A percentile compares a stretch with the other conserved stretches of the same genome.
These are phyloP conservation scores for Daedalea quercina DNA, from an alignment of 768 basidiomycete genomes.

Conservation along the genomic window DNA sequence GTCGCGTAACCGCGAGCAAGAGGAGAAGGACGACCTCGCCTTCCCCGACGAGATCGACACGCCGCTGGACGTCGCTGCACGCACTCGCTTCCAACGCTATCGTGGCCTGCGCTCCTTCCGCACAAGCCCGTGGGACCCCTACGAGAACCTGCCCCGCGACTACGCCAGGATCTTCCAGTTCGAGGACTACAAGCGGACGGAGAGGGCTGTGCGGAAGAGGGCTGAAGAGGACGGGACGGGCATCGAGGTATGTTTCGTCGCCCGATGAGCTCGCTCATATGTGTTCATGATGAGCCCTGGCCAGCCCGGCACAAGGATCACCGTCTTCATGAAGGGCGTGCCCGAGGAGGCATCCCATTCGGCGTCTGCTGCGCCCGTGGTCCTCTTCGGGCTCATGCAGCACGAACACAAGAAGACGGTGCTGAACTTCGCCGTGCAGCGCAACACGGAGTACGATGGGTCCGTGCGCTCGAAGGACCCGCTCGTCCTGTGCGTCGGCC, in stretches of 20 bases:
- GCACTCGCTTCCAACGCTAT: slow-evolving; percentile 83
- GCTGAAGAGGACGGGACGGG: slow-evolving; percentile 53
- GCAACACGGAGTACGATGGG: slow-evolving; percentile 90
- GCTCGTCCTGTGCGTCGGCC: slow-evolving; percentile 82
- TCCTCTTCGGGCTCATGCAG: slow-evolving; percentile 77
- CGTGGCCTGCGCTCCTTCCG: slow-evolving; percentile 89
- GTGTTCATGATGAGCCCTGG: neutral
- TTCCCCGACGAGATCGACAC: slow-evolving; percentile 98
- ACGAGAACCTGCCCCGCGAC: slow-evolving; percentile 89
- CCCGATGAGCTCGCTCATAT: too few relatives aligned
- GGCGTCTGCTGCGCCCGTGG: slow-evolving; percentile 40
- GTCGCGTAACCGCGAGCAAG: slow-evolving; percentile 49
- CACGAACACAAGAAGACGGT: slow-evolving; percentile 97
- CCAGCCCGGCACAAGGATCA: slow-evolving; percentile 80
- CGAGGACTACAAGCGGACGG: slow-evolving; percentile 88
- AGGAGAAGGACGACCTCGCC: slow-evolving; percentile 74
- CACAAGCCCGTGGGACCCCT: slow-evolving; percentile 97
- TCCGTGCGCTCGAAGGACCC: slow-evolving; percentile 95
- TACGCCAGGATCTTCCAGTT: slow-evolving; percentile 96
- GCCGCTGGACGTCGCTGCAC: slow-evolving; percentile 75
- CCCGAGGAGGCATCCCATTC: slow-evolving; percentile 47
- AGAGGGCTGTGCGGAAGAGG: slow-evolving; percentile 57
- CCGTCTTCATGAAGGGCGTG: slow-evolving; percentile 68
- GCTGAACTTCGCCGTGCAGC: slow-evolving; percentile 85
- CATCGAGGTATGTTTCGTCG: slow-evolving; percentile 48